A percentile compares a stretch with the other conserved stretches of the same genome.
Evolutionary conservation across 2,329 filamentous ascomycete genomes (phyloP).

Genomic region (Aphanoascus verrucosus): DNA sequence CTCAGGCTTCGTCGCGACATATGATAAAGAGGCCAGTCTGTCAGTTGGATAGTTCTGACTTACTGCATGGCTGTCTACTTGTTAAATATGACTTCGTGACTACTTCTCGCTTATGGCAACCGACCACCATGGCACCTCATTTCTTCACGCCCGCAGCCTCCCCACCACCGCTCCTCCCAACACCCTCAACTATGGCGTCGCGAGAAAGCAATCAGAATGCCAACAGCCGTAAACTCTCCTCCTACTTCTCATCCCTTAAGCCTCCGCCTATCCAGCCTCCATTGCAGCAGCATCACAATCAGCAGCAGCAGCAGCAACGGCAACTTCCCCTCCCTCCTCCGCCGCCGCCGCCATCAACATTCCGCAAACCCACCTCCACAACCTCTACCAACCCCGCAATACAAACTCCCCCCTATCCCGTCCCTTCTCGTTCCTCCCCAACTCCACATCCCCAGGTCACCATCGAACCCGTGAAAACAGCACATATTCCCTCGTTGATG

Average conservation of each 20-base stretch:
- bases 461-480: constrained; percentile 42
- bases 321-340: constrained; percentile 19
- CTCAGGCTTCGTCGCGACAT: too few species aligned
- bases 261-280: not conserved
- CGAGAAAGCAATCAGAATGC: not conserved
- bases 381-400: constrained; percentile 23
- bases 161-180: not conserved
- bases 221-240: constrained; percentile 4
- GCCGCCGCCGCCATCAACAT: constrained; percentile 18
- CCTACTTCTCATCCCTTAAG: constrained; percentile 3
- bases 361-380: constrained; percentile 19
- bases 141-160: constrained; percentile 6
- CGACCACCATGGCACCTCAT: constrained; percentile 5
- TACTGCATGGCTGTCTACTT: not conserved
- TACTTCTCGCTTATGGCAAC: not conserved
- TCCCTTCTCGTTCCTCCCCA: constrained; percentile 16
- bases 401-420: constrained; percentile 21
- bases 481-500: constrained; percentile 46
- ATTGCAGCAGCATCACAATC: not conserved
- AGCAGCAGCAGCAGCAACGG: too few species aligned
- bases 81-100: not conserved
- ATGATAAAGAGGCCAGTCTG: not conserved
- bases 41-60: not conserved
- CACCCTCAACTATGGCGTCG: constrained; percentile 8
- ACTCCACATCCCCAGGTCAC: constrained; percentile 42